phyloP scores from a whole-genome alignment of 2,329 filamentous ascomycete species.

The Penicillium fuscoglaucum region DNA sequence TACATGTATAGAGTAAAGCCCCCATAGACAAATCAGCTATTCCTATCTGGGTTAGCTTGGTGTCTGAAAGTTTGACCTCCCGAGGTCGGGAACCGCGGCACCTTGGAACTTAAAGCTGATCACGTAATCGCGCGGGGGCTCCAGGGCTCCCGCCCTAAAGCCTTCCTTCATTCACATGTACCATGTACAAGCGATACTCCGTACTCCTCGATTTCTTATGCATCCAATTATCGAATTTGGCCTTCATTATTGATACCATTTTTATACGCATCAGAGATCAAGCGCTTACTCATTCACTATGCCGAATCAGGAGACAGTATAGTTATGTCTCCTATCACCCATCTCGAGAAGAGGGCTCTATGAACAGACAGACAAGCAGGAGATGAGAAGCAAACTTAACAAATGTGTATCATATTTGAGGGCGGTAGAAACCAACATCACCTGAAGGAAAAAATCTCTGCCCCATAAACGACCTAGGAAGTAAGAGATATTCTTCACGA shows the following conservation, averaged over 20 bases:
- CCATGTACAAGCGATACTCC: neutral
- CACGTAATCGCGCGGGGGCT: neutral
- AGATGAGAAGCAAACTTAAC: neutral
- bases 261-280: neutral
- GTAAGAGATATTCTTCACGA: neutral
- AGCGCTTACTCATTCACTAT: neutral
- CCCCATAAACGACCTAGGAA: neutral
- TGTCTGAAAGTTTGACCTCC: neutral
- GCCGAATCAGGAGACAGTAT: neutral
- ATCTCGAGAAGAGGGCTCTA: neutral
- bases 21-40: constrained; percentile 2
- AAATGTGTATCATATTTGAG: neutral
- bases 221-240: neutral
- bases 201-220: neutral
- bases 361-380: neutral
- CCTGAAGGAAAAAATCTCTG: neutral
- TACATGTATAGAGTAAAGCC: no score
- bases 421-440: neutral
- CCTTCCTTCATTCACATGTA: neutral
- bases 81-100: neutral
- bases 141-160: neutral
- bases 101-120: neutral
- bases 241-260: neutral
- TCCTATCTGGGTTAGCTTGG: neutral
- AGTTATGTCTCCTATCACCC: neutral